Percentiles rank a stretch among this genome's conserved stretches.
These are phyloP conservation scores for Botrytis pseudocinerea DNA, from an alignment of 2,329 filamentous ascomycete species.

Conservation along the genomic window DNA sequence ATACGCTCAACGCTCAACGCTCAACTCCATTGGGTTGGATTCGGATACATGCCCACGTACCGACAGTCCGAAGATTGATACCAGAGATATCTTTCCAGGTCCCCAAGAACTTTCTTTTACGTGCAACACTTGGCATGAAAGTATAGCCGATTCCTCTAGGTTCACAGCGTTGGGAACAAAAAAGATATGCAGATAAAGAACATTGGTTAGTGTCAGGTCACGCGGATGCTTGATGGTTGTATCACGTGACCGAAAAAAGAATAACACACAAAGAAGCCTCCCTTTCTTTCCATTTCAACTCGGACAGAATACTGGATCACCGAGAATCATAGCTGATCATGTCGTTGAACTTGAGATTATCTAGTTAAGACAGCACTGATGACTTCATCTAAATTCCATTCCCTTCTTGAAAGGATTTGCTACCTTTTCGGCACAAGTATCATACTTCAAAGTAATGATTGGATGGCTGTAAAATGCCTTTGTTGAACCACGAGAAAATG, in stretches of 20 bases:
- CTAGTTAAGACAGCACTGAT: background rate
- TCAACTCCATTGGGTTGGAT: background rate
- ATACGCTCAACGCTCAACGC: background rate
- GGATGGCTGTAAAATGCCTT: background rate
- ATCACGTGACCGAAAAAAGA: background rate
- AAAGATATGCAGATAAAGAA: conserved; percentile 4
- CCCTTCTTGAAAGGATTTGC: background rate
- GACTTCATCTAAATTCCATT: conserved; percentile 8
- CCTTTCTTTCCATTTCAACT: background rate
- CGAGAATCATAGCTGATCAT: background rate
- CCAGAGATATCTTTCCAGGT: background rate
- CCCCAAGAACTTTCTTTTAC: conserved; percentile 9
- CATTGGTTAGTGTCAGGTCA: background rate
- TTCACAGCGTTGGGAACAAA: background rate
- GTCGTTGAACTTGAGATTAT: background rate
- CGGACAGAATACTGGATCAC: background rate
- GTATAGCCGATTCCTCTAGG: background rate
- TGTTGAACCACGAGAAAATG: background rate
- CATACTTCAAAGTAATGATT: background rate
- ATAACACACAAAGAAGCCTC: background rate
- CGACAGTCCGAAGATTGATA: background rate
- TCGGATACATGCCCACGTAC: background rate
- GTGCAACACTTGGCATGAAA: conserved; percentile 8
- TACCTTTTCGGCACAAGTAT: background rate
- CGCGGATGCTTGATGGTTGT: background rate